These are phyloP conservation scores for Allodekkera sacchari DNA, from an alignment of 805 yeast genomes.

Conservation along the genomic window DNA sequence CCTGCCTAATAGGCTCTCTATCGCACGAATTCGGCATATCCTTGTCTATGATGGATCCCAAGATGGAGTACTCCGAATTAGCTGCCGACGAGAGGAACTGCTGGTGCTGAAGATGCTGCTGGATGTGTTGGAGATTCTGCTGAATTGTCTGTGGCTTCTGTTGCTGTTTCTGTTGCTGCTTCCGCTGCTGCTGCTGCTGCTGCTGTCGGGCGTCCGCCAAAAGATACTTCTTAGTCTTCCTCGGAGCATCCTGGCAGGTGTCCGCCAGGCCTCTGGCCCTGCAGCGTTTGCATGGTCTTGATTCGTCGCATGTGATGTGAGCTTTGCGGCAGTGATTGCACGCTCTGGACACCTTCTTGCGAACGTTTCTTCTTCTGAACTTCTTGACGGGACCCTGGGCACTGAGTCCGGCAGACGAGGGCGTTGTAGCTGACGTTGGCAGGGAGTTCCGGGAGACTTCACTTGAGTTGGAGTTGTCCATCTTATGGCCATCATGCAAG, in stretches of 20 bases:
- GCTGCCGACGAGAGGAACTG: slow-evolving; percentile 63
- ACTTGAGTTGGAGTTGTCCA: too few species aligned
- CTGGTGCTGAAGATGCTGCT: slow-evolving; percentile 1
- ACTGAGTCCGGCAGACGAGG: not conserved
- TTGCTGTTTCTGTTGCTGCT: slow-evolving; percentile 1
- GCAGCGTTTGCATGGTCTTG: slow-evolving; percentile 63
- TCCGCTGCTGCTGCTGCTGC: slow-evolving; percentile 3
- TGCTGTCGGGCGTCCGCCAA: slow-evolving; percentile 36
- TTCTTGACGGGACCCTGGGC: too few species aligned
- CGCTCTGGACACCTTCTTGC: slow-evolving; percentile 72
- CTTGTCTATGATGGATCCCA: slow-evolving; percentile 56
- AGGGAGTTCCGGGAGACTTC: too few species aligned
- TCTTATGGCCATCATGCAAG: too few species aligned
- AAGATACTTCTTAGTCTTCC: slow-evolving; percentile 78
- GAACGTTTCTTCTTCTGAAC: slow-evolving; percentile 28
- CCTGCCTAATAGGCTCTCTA: too few species aligned
- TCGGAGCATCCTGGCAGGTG: slow-evolving; percentile 82
- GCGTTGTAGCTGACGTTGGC: slow-evolving; percentile 1
- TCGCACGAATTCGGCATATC: slow-evolving; percentile 19
- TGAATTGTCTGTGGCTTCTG: not conserved
- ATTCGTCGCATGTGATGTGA: slow-evolving; percentile 84
- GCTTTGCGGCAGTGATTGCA: slow-evolving; percentile 87
- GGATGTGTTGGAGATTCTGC: not conserved
- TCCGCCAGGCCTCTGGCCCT: slow-evolving; percentile 54
- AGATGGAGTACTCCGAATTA: slow-evolving; percentile 60